phyloP scores from a whole-genome alignment of 805 yeast genomes.

The Saccharomycopsis fermentans region DNA sequence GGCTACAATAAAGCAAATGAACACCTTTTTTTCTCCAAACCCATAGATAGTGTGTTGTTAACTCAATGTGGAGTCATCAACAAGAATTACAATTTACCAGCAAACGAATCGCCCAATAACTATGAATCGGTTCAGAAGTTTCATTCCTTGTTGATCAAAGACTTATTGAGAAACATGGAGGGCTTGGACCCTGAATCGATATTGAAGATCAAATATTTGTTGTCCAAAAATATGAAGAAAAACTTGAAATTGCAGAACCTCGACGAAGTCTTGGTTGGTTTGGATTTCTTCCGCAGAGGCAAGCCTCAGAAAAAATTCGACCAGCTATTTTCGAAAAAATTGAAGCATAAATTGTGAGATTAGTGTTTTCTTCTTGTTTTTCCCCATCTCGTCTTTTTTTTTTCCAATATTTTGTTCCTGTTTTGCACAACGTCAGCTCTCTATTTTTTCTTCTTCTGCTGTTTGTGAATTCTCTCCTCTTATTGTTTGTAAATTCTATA shows the following conservation, averaged over 20 bases:
- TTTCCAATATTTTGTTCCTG: too few species aligned
- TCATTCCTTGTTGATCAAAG: slow-evolving; percentile 31
- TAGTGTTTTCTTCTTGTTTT: background rate
- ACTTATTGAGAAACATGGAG: slow-evolving; percentile 28
- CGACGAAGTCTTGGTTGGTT: slow-evolving; percentile 59
- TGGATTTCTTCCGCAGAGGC: slow-evolving; percentile 61
- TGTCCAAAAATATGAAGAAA: slow-evolving; percentile 26
- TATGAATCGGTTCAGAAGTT: slow-evolving; percentile 29
- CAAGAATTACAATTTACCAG: slow-evolving; percentile 35
- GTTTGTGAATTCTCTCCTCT: too few species aligned
- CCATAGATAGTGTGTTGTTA: slow-evolving; percentile 51
- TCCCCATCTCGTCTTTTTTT: too few species aligned
- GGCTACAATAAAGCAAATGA: slow-evolving; percentile 68
- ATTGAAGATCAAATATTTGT: slow-evolving; percentile 34
- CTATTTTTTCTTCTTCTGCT: too few species aligned
- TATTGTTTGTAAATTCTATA: too few species aligned
- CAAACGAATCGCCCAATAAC: slow-evolving; percentile 21
- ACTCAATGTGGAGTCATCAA: slow-evolving; percentile 50
- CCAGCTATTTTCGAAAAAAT: slow-evolving; percentile 41
- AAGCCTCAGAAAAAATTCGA: slow-evolving; percentile 62
- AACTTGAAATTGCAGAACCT: slow-evolving; percentile 42
- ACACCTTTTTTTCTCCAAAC: slow-evolving; percentile 60
- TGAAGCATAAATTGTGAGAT: slow-evolving; percentile 50
- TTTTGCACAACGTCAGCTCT: too few species aligned
- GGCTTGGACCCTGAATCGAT: slow-evolving; percentile 38